phyloP scores from a whole-genome alignment of 2,329 filamentous ascomycete species.

The Cordyceps tenuipes region DNA sequence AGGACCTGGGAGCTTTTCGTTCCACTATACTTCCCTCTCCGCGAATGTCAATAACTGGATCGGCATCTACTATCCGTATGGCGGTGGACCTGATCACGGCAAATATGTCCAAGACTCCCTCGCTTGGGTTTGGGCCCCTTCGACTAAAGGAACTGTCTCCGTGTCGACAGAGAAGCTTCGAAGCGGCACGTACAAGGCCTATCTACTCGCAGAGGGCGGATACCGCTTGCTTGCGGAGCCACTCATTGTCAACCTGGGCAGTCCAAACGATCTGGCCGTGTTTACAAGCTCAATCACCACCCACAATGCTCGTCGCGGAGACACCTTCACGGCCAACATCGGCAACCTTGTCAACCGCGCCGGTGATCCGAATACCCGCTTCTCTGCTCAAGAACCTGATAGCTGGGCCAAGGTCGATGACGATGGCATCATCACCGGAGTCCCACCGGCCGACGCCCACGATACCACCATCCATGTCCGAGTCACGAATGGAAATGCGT shows the following conservation, averaged over 20 bases:
- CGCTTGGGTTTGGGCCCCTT: constrained; percentile 19
- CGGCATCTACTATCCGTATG: constrained; percentile 18
- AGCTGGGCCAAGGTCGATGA: constrained; percentile 26
- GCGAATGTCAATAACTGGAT: constrained; percentile 19
- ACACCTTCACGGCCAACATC: constrained; percentile 25
- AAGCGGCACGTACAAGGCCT: constrained; percentile 5
- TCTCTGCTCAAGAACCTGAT: constrained; percentile 19
- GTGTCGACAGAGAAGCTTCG: constrained; percentile 5
- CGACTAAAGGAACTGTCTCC: constrained; percentile 12
- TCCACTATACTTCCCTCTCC: constrained; percentile 16
- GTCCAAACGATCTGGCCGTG: constrained; percentile 7
- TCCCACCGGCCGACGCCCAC: constrained; percentile 18
- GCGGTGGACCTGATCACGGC: constrained; percentile 17
- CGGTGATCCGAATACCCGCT: constrained; percentile 20
- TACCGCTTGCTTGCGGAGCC: constrained; percentile 1
- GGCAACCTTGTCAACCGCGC: constrained; percentile 25
- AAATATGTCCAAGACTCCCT: constrained; percentile 14
- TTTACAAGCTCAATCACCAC: constrained; percentile 26
- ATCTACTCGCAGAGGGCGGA: background rate
- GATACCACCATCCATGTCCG: constrained; percentile 20
- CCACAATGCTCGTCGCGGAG: constrained; percentile 28
- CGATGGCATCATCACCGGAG: constrained; percentile 29
- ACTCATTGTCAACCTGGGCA: background rate
- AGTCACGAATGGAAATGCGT: constrained; percentile 19
- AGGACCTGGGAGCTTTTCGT: constrained; percentile 12